Base-by-base conservation (phyloP, 495 filamentous ascomycete species). In the Aspergillus bertholletiae region DNA sequence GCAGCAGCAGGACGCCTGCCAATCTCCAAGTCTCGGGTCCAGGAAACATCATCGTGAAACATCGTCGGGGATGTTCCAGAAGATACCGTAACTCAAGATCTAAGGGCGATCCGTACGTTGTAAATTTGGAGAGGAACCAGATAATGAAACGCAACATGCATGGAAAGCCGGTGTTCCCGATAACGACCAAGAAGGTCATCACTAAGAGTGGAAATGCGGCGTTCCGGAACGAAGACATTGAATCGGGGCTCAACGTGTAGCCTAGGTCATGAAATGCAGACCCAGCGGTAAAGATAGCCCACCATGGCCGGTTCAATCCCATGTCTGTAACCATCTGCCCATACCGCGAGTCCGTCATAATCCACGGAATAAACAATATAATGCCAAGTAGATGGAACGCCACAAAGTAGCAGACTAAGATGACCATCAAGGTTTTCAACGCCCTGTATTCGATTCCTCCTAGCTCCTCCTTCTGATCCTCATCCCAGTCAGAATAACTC, bases 131-230 rank as follows among this genome's bases (percentile, higher is more conserved):
- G 15, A 72, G 56, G 4, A 84, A 51, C 88, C 90, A 96, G 27
- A 96, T 94, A 57, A 87, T 77, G 60, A 92, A 85, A 18, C 91
- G 85, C 22, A 96, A 78, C 84, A 92, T 88, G 63, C 90, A 85
- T 6, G 91, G 91, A 52, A 94, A 96, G 3, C 88, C 90, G 0
- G 91, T 96, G 58, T 96, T 96, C 35, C 91, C 91, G 49, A 90
- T 83, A 37, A 95, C 79, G 60, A 95, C 89, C 20, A 96, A 78
- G 58, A 90, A 89, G 13, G 77, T 81, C 63, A 89, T 83, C 40
- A 92, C 56, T 2, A 94, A 59, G 26, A 96, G 74, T 2, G 87
- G 84, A 44, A 85, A 82, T 0, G 81, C 71, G 9, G 88, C 86
- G 7, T 71, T 82, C 54, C 86, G 78, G 65, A 96, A 94, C 0